Evolutionary conservation across 1,139 yeast species (phyloP).

Genomic region (Casaregolazyma lundiana): DNA sequence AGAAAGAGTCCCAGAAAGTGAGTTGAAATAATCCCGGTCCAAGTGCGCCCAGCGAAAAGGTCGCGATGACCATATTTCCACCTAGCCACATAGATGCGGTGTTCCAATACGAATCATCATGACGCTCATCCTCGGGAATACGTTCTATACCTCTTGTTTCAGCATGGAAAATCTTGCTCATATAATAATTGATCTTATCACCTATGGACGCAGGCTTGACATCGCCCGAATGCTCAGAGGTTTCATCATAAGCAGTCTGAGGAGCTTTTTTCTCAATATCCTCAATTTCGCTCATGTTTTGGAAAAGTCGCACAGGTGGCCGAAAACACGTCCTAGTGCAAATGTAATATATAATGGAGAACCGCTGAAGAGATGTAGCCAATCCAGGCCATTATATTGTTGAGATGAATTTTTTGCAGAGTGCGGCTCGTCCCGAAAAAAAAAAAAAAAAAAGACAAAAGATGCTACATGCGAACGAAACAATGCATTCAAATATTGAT

Average conservation of each 20-base stretch:
- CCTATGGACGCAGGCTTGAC: constrained; percentile 7
- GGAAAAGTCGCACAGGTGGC: too few relatives aligned
- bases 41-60: constrained; percentile 75
- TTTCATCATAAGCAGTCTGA: background rate
- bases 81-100: constrained; percentile 93
- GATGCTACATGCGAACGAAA: too few relatives aligned
- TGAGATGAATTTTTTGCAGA: background rate
- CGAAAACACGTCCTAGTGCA: background rate
- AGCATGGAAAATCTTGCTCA: constrained; percentile 22
- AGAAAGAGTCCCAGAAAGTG: constrained; percentile 62
- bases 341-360: background rate
- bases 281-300: background rate
- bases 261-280: constrained; percentile 3
- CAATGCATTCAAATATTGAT: too few relatives aligned
- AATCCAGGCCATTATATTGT: background rate
- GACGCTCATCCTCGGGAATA: constrained; percentile 63
- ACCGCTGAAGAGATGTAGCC: background rate
- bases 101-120: constrained; percentile 56
- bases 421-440: background rate
- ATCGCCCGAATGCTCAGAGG: constrained; percentile 9
- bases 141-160: constrained; percentile 69
- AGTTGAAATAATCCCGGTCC: constrained; percentile 52
- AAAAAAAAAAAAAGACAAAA: too few relatives aligned
- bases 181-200: constrained; percentile 10
- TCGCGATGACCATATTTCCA: constrained; percentile 84